Evolutionary conservation across 495 filamentous ascomycete genomes (phyloP), one percentile per base, ranked within the genome.

Genomic region (Cairneyella variabilis): DNA sequence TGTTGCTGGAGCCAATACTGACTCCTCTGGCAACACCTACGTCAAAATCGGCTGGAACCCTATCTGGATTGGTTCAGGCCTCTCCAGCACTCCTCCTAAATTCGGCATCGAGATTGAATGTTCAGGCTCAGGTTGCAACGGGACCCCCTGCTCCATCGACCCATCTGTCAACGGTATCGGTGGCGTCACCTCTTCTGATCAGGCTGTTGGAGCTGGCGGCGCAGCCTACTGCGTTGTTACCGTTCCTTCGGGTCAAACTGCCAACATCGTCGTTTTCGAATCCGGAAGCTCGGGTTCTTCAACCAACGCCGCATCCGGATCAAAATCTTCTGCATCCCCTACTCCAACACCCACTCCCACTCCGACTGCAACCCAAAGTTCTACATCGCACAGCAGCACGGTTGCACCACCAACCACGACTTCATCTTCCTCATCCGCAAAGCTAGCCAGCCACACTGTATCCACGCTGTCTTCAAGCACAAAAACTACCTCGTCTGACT

Each of bases 31-130:
- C 46, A 70, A 78, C 47, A 90, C 88, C 2, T 91, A 80, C 57
- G 72, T 87, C 45, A 91, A 88, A 73, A 76, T 93, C 48, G 87
- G 82, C 42, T 89, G 85, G 79, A 91, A 91, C 71, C 88, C 88
- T 30, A 85, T 89, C 53, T 91, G 81, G 59, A 75, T 84, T 46
- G 76, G 77, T 59, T 70, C 73, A 12, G 58, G 74, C 0, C 83
- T 89, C 64, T 70, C 72, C 37, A 68, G 77, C 53, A 75, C 70
- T 10, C 73, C 75, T 52, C 86, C 88, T 4, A 75, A 69, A 20
- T 92, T 78, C 51, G 87, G 88, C 61, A 68, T 91, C 28, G 80
- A 81, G 60, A 84, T 92, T 60, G 80, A 82, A 60, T 92, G 88
- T 63, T 65, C 62, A 7, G 78, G 76, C n/a, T 76, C 69, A 22